A percentile compares a stretch with the other conserved stretches of the same genome.
phyloP scores from a whole-genome alignment of 352 stramenopile species.

The Phytophthora tubulina region DNA sequence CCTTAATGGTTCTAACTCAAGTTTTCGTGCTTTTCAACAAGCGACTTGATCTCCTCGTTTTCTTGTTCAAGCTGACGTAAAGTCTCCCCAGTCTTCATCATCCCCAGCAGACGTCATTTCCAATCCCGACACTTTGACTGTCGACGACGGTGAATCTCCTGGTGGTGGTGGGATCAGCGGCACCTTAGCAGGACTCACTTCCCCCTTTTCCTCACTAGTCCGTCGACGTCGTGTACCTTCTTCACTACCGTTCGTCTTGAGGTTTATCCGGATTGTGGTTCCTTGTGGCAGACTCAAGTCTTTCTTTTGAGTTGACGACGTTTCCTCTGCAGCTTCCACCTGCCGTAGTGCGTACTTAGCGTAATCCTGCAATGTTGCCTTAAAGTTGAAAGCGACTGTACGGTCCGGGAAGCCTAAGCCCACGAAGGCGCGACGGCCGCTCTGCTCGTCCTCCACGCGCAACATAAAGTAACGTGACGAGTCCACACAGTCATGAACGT shows the following conservation, averaged over 20 bases:
- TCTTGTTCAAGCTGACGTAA: conserved; percentile 83
- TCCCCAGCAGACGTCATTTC: conserved; percentile 39
- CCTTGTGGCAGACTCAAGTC: conserved; percentile 77
- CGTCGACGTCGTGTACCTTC: conserved; percentile 29
- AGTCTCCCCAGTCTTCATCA: conserved; percentile 87
- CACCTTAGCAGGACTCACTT: conserved; percentile 50
- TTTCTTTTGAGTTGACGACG: conserved; percentile 36
- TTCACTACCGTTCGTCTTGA: conserved; percentile 58
- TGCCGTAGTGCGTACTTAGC: conserved; percentile 78
- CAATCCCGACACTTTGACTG: conserved; percentile 24
- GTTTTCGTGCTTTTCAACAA: no score
- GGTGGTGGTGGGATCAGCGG: conserved; percentile 70
- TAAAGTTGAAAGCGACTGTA: conserved; percentile 87
- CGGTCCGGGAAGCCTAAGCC: conserved; percentile 85
- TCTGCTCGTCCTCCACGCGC: conserved; percentile 82
- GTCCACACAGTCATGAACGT: conserved; percentile 89
- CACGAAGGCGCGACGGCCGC: conserved; percentile 77
- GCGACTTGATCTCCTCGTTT: no score
- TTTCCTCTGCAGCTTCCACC: conserved; percentile 24
- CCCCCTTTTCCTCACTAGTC: conserved; percentile 41
- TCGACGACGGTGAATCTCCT: conserved; percentile 33
- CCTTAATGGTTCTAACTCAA: no score
- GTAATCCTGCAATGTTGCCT: conserved; percentile 86
- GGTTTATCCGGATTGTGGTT: conserved; percentile 82
- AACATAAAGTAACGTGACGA: conserved; percentile 92